Percentiles rank a stretch among this genome's conserved stretches.
phyloP scores from a whole-genome alignment of 1,139 yeast genomes.

The Taphrina communis region DNA sequence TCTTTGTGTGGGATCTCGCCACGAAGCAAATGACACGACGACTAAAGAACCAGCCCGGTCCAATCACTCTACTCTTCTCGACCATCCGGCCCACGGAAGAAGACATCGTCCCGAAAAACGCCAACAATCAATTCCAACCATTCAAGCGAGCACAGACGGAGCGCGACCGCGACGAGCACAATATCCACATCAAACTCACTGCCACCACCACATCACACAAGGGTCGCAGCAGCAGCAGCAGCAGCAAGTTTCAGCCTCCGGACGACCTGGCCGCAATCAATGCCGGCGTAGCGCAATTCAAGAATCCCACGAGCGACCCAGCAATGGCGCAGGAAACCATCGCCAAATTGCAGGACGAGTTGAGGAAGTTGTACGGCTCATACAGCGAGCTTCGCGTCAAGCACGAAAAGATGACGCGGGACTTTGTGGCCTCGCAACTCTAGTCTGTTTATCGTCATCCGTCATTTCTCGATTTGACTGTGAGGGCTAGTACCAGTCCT shows the following conservation, averaged over 20 bases:
- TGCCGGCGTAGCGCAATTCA: conserved; percentile 16
- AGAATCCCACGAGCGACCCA: conserved; percentile 7
- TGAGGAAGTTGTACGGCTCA: conserved; percentile 34
- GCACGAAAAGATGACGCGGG: conserved; percentile 34
- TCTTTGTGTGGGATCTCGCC: conserved; percentile 71
- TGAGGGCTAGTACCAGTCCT: too few relatives aligned
- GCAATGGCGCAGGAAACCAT: conserved; percentile 20
- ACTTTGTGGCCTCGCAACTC: conserved; percentile 43
- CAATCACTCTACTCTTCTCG: conserved; percentile 1
- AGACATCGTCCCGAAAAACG: conserved; percentile 4
- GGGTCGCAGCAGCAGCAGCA: not conserved
- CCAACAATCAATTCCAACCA: conserved; percentile 28
- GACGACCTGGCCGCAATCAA: conserved; percentile 20
- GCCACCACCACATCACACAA: not conserved
- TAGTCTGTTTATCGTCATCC: not conserved
- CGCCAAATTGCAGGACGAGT: conserved; percentile 34
- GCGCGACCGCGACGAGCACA: conserved; percentile 39
- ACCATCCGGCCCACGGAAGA: conserved; percentile 12
- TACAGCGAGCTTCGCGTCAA: conserved; percentile 37
- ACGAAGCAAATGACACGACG: conserved; percentile 77
- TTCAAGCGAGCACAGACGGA: conserved; percentile 39
- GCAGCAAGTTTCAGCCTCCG: conserved; percentile 16
- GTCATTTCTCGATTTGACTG: too few relatives aligned
- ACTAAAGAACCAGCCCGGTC: conserved; percentile 58
- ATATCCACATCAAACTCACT: conserved; percentile 14